Evolutionary conservation across 139 green algal genomes (phyloP).

Genomic region (Coelastrella sp.): DNA sequence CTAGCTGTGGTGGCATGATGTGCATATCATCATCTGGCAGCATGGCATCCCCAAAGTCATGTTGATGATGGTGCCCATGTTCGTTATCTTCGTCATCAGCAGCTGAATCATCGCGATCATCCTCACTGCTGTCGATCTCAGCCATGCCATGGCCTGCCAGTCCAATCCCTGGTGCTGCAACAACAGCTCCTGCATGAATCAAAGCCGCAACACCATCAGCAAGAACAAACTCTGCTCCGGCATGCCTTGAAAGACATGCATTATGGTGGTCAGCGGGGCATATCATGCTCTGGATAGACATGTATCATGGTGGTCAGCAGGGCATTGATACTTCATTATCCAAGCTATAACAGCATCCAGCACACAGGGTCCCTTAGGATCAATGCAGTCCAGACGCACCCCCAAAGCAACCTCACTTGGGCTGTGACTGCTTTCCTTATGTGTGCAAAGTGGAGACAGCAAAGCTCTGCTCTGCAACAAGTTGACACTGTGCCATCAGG

Average conservation of each 20-base stretch:
- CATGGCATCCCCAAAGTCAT: not conserved
- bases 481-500: not conserved
- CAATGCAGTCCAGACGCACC: too few relatives aligned
- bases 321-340: too few relatives aligned
- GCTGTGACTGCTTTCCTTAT: too few relatives aligned
- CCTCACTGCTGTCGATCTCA: constrained; percentile 2
- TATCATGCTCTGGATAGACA: too few relatives aligned
- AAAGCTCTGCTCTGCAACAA: too few relatives aligned
- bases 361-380: too few relatives aligned
- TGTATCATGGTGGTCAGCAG: too few relatives aligned
- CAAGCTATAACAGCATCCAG: too few relatives aligned
- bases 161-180: not conserved
- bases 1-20: not conserved
- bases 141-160: not conserved
- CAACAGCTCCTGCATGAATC: not conserved
- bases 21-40: constrained; percentile 35
- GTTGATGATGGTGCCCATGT: constrained; percentile 15
- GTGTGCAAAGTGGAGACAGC: too few relatives aligned
- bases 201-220: not conserved
- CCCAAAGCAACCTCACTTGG: too few relatives aligned
- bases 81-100: not conserved
- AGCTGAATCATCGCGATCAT: not conserved
- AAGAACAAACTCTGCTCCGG: not conserved
- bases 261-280: too few relatives aligned
- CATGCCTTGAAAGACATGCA: not conserved